These are phyloP conservation scores for Bisporella sp. DNA, from an alignment of 2,329 filamentous ascomycete genomes.

Conservation along the genomic window DNA sequence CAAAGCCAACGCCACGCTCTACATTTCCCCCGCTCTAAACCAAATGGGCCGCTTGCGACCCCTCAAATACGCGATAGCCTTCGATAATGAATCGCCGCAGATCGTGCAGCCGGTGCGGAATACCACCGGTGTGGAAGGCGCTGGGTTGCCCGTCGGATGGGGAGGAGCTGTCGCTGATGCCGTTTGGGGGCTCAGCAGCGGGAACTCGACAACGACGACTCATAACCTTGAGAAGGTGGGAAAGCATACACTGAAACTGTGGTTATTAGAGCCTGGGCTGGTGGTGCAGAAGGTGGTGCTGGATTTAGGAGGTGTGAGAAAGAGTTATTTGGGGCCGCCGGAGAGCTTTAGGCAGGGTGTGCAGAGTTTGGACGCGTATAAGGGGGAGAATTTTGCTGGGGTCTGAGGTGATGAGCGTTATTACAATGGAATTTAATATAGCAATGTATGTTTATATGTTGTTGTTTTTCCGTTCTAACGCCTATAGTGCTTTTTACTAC, in stretches of 20 bases:
- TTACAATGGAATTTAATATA: no score
- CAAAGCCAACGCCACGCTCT: conserved; percentile 35
- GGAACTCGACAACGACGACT: conserved; percentile 22
- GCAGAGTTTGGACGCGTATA: conserved; percentile 11
- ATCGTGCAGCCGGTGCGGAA: conserved; percentile 27
- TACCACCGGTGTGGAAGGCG: conserved; percentile 8
- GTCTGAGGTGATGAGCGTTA: neutral
- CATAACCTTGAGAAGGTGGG: conserved; percentile 16
- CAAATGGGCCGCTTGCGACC: conserved; percentile 38
- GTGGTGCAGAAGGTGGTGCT: conserved; percentile 34
- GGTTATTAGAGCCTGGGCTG: conserved; percentile 30
- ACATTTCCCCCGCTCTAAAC: conserved; percentile 46
- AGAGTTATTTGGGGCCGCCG: conserved; percentile 34
- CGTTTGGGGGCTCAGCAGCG: conserved; percentile 21
- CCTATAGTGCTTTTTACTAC: no score
- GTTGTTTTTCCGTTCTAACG: no score
- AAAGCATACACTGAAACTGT: conserved; percentile 28
- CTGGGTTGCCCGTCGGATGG: conserved; percentile 17
- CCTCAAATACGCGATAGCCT: conserved; percentile 42
- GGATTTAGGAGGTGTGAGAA: conserved; percentile 33
- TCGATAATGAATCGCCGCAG: conserved; percentile 32
- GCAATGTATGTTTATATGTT: no score
- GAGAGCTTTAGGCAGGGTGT: conserved; percentile 26
- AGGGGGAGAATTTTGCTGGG: conserved; percentile 18
- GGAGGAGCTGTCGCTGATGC: conserved; percentile 19